Conservation (phyloP, 2,329 filamentous ascomycete genomes). For the Bipolaris oryzae region DNA sequence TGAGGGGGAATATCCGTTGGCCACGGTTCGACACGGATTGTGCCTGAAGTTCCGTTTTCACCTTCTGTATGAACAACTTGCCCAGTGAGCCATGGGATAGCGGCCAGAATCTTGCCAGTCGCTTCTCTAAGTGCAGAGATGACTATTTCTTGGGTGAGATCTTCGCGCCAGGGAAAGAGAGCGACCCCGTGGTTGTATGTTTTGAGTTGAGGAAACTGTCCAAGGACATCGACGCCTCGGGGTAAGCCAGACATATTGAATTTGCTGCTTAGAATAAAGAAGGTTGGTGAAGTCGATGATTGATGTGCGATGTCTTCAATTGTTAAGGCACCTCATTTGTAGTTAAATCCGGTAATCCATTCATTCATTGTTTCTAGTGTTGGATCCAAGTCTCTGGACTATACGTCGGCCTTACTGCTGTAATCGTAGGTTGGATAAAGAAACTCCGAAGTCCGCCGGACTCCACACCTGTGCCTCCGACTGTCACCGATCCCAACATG, state of each 20-base stretch:
- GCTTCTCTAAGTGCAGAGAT: neutral
- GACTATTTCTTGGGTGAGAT: neutral
- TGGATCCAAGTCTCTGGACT: neutral
- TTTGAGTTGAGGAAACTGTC: neutral
- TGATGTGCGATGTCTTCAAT: neutral
- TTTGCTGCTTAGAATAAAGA: neutral
- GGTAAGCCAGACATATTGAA: neutral
- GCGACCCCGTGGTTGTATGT: constrained; percentile 1
- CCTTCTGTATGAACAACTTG: neutral
- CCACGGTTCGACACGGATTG: neutral
- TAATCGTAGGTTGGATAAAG: neutral
- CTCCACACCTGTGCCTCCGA: neutral
- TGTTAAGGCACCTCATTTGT: neutral
- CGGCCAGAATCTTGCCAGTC: neutral
- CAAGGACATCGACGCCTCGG: neutral
- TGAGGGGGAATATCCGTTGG: neutral
- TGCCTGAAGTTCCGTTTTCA: neutral
- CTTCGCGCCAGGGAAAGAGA: neutral
- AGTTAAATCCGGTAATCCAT: neutral
- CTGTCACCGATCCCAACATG: neutral
- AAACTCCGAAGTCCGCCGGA: neutral
- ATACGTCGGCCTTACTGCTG: neutral
- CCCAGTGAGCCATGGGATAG: neutral
- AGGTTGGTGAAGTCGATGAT: neutral
- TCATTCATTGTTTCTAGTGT: neutral